Percentiles rank a stretch among this genome's conserved stretches.
Conservation (phyloP, 495 filamentous ascomycete genomes). For the Penicillium macrosclerotiorum region DNA sequence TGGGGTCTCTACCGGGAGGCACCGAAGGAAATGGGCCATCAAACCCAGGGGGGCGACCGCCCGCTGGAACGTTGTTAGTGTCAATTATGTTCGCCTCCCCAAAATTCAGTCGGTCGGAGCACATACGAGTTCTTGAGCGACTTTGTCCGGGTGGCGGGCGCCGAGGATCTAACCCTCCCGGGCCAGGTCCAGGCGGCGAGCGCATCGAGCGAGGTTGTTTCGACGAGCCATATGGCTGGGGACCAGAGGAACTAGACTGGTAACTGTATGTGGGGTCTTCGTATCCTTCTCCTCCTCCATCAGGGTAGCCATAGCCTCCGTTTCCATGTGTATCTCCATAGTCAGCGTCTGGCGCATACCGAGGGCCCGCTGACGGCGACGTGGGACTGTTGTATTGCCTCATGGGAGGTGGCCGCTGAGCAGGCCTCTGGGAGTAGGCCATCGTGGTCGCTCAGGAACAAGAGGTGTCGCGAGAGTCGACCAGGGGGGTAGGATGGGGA, state of each 20-base stretch:
- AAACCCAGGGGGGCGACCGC: constrained; percentile 44
- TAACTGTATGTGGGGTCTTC: constrained; percentile 44
- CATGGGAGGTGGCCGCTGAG: constrained; percentile 48
- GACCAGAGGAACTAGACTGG: constrained; percentile 38
- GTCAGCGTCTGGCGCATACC: constrained; percentile 48
- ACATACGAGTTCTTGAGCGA: constrained; percentile 38
- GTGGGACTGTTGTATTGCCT: constrained; percentile 48
- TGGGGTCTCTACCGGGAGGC: constrained; percentile 30
- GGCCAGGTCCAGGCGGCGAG: constrained; percentile 29
- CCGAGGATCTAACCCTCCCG: constrained; percentile 48
- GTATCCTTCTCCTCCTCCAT: constrained; percentile 32
- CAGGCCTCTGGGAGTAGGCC: constrained; percentile 32
- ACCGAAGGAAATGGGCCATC: constrained; percentile 70
- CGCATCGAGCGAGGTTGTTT: constrained; percentile 36
- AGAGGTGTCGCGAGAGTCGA: not conserved
- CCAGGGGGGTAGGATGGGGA: too few relatives aligned
- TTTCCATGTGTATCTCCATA: constrained; percentile 47
- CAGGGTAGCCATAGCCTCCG: constrained; percentile 23
- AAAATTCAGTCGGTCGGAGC: too few relatives aligned
- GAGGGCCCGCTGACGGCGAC: constrained; percentile 27
- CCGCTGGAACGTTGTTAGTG: constrained; percentile 21
- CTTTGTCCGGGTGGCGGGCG: constrained; percentile 30
- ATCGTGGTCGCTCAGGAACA: constrained; percentile 18
- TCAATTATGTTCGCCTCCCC: not conserved
- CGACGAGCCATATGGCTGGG: constrained; percentile 45